Evolutionary conservation across 495 filamentous ascomycete genomes (phyloP).

Genomic region (Penicillium herquei): DNA sequence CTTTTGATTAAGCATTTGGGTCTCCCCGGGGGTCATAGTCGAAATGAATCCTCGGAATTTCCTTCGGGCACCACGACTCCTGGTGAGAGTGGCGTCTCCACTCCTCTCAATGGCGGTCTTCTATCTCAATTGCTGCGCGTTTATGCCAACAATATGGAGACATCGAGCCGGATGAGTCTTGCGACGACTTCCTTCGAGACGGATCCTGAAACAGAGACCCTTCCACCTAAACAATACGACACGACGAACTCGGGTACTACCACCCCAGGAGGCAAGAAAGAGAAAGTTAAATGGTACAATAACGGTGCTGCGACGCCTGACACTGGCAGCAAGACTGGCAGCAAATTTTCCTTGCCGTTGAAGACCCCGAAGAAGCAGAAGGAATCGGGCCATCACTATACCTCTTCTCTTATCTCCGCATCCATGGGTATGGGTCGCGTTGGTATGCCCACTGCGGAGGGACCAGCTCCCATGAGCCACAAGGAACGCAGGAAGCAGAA

Average conservation of each 20-base stretch:
- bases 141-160: slow-evolving; percentile 26
- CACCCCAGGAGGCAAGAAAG: slow-evolving; percentile 25
- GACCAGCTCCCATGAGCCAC: slow-evolving; percentile 22
- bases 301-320: slow-evolving; percentile 3
- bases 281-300: slow-evolving; percentile 39
- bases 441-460: slow-evolving; percentile 25
- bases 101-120: slow-evolving; percentile 24
- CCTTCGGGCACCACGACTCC: slow-evolving; percentile 21
- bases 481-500: slow-evolving; percentile 27
- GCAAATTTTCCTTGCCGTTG: slow-evolving; percentile 5
- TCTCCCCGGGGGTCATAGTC: slow-evolving; percentile 1
- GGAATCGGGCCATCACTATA: slow-evolving; percentile 22
- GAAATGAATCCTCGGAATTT: slow-evolving; percentile 7
- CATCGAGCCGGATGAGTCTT: slow-evolving; percentile 24
- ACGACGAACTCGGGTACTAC: slow-evolving; percentile 16
- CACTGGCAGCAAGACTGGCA: slow-evolving; percentile 5
- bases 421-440: slow-evolving; percentile 28
- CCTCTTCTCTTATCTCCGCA: slow-evolving; percentile 30
- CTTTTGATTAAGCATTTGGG: slow-evolving; percentile 25
- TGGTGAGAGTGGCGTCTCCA: slow-evolving; percentile 14
- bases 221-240: slow-evolving; percentile 17
- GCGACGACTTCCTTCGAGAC: slow-evolving; percentile 17
- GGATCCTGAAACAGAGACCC: slow-evolving; percentile 21
- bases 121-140: slow-evolving; percentile 28
- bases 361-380: slow-evolving; percentile 5